Percentiles rank a stretch among this genome's conserved stretches.
phyloP scores from a whole-genome alignment of 2,329 filamentous ascomycete species.

The Colletotrichum orchidophilum region DNA sequence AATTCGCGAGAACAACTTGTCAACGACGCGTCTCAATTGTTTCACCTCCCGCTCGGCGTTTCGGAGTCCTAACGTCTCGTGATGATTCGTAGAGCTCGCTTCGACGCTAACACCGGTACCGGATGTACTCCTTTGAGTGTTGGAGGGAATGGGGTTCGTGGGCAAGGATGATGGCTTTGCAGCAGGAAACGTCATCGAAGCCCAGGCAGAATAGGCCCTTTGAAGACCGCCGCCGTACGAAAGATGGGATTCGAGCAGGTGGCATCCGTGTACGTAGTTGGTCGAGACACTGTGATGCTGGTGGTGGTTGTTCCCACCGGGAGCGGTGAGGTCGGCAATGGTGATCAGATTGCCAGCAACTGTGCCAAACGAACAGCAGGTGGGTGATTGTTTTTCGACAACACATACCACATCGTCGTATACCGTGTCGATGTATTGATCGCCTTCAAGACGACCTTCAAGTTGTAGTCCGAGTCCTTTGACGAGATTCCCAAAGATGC shows the following conservation, averaged over 20 bases:
- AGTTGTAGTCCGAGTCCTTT: constrained; percentile 14
- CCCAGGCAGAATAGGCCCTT: neutral
- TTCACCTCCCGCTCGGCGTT: neutral
- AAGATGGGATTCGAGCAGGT: neutral
- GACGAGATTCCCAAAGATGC: constrained; percentile 2
- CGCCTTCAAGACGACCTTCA: neutral
- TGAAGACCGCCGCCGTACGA: constrained; percentile 4
- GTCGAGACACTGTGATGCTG: neutral
- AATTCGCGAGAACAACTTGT: neutral
- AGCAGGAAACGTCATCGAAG: constrained; percentile 1
- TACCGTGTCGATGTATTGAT: constrained; percentile 4
- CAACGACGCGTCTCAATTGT: neutral
- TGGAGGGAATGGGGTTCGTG: no score
- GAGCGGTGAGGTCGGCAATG: neutral
- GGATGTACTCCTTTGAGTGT: neutral
- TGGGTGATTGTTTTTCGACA: neutral
- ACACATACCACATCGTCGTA: constrained; percentile 23
- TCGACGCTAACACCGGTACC: neutral
- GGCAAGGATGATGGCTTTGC: neutral
- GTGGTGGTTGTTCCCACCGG: neutral
- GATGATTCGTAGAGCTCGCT: neutral
- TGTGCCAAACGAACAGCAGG: constrained; percentile 7
- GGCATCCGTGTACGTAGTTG: neutral
- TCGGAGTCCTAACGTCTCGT: neutral
- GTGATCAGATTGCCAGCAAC: constrained; percentile 17